Evolutionary conservation across 2,329 filamentous ascomycete species (phyloP), one percentile per base, ranked within the genome.

Genomic region (Alternaria panax): DNA sequence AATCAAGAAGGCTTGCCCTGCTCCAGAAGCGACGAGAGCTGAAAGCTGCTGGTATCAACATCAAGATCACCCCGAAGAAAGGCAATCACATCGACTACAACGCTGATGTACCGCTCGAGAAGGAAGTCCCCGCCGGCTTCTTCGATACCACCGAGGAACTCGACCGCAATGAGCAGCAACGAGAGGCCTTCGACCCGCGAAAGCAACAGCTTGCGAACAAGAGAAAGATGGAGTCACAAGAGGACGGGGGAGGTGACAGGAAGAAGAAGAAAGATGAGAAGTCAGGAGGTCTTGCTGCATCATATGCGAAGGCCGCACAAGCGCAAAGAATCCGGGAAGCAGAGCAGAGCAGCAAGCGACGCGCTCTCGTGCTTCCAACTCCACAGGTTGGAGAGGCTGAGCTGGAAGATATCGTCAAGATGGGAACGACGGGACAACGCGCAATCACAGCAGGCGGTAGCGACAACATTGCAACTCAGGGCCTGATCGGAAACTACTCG

Each of bases 31-130:
- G 95, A 38, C 88, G 95, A 69, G 95, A 99, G 80, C 87, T 99
- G 66, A 99, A 99, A 82, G 96, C 93, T 75, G 93, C 95, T 2
- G 95, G 95, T 47, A 98, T 99, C 80, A 99, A 99, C 78, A 93
- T 98, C 82, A 99, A 98, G 80, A 89, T 98, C 57, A 88, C 89
- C 3, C 95, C 91, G 14, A 88, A 91, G 61, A 98, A 98, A 83
- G 89, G 92, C 83, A 95, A 95, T 0, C 90, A 98, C 82, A 99
- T 99, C 92, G 95, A 99, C 79, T 99, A 99, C 83, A 99, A 99
- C 79, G 95, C 95, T 70, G 95, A 99, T 71, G 96, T 99, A 66
- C 95, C 95, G 0, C 98, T 99, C 67, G 95, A 99, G 78, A 97
- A 95, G 79, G 91, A 92, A 65, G 90, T 95, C 0, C 90, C 91